Conservation (phyloP, 768 basidiomycete species). For the Podaxis rugospora region DNA sequence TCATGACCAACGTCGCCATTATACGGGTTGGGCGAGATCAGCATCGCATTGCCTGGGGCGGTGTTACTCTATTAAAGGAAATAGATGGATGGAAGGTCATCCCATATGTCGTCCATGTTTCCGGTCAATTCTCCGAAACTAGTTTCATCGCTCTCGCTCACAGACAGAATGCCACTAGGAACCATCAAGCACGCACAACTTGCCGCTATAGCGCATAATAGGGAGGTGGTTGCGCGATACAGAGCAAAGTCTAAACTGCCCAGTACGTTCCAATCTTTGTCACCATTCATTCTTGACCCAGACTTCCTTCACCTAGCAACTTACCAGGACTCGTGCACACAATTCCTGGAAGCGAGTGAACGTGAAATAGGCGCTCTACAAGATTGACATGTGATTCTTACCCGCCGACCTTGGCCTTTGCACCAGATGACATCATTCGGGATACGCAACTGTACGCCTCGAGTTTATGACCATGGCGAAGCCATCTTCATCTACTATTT, state of each 20-base stretch:
- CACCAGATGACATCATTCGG: neutral
- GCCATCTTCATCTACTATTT: too few species aligned
- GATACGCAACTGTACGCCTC: too few species aligned
- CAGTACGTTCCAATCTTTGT: constrained; percentile 30
- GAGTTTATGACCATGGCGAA: too few species aligned
- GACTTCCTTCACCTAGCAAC: constrained; percentile 29
- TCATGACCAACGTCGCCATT: constrained; percentile 78
- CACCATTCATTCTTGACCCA: neutral
- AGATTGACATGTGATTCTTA: constrained; percentile 34
- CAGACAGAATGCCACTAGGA: constrained; percentile 38
- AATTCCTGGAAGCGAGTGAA: constrained; percentile 51
- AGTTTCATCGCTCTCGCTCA: neutral
- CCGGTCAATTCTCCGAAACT: constrained; percentile 46
- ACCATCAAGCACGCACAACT: constrained; percentile 85
- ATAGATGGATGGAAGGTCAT: constrained; percentile 59
- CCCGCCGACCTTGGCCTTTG: neutral
- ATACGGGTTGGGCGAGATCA: constrained; percentile 83
- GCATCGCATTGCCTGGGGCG: constrained; percentile 76
- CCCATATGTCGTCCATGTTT: constrained; percentile 77
- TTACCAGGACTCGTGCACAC: constrained; percentile 58
- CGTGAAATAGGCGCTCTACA: constrained; percentile 63
- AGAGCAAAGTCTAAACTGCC: constrained; percentile 48
- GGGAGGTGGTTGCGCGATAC: constrained; percentile 65
- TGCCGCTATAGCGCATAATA: constrained; percentile 71
- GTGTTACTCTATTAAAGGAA: constrained; percentile 60